Evolutionary conservation across 495 filamentous ascomycete genomes (phyloP).

Genomic region (Physcia stellaris): DNA sequence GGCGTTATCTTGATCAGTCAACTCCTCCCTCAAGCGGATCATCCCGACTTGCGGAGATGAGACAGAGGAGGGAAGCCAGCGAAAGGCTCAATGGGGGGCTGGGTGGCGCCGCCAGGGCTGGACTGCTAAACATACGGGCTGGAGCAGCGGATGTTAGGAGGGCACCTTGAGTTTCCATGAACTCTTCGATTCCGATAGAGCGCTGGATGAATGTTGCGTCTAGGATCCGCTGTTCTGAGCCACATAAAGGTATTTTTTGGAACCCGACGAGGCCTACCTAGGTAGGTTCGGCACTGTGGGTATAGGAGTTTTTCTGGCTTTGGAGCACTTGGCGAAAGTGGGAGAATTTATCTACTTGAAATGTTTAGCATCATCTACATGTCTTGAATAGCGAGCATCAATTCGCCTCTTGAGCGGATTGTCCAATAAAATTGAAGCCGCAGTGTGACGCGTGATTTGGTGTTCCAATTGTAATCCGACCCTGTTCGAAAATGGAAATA

Average conservation of each 20-base stretch:
- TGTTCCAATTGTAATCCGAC: neutral
- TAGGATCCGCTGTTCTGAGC: too few relatives aligned
- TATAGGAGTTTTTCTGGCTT: neutral
- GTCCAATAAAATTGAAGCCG: neutral
- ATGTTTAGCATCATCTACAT: neutral
- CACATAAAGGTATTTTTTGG: neutral
- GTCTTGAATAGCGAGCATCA: neutral
- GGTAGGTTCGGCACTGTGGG: neutral
- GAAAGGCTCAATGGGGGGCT: neutral
- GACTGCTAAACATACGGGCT: neutral
- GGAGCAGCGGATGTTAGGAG: neutral
- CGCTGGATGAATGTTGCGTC: too few relatives aligned
- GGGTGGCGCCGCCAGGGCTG: neutral
- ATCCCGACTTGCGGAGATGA: slow-evolving; percentile 10
- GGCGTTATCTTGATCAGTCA: slow-evolving; percentile 24
- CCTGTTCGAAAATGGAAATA: neutral
- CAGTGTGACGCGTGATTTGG: neutral
- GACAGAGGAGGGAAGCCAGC: slow-evolving; percentile 8
- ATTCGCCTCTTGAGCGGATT: neutral
- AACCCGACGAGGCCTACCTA: neutral
- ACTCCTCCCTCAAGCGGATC: slow-evolving; percentile 12
- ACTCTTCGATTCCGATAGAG: neutral
- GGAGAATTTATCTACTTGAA: too few relatives aligned
- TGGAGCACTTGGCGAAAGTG: neutral
- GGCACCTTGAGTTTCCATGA: neutral